Base-by-base conservation (phyloP, 306 rosid genomes). In the Fagus sylvatica region DNA sequence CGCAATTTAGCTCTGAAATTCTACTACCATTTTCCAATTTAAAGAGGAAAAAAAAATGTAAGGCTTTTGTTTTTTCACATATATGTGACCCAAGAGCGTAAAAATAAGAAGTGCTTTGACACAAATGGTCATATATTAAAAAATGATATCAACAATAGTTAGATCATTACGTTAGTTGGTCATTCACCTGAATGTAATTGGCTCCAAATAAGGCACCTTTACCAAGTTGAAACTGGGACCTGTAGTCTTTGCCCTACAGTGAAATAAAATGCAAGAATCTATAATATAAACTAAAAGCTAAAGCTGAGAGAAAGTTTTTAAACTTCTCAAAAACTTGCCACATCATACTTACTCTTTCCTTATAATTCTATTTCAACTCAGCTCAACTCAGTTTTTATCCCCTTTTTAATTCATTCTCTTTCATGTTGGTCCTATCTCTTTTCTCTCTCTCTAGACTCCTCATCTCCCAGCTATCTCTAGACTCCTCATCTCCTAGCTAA, bases 201-300 rank as follows among this genome's bases (percentile, higher is more conserved):
- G 96, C 99, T 67, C 98, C 98, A 57, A 96, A 89, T 72, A 93
- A 86, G 79, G 97, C 93, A 74, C 99, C 97, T 83, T 90, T 96
- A n/a, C 99, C 99, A 33, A 96, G 54, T 80, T 96, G 99, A 86
- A 96, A 88, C 76, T 91, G 98, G 37, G 97, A 41, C 86, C 96
- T 87, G 78, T 71, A 96, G 86, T 96, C 99, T 78, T 60, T 85
- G 7, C 98, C 99, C 99, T 96, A 80, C 65, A 36, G 69, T 10
- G 30, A 83, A 73, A 71, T 70, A 9, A 56, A 70, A 33, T 28
- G 16, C 28, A 34, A 15, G 9, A 9, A 16, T n/a, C n/a, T n/a
- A n/a, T n/a, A n/a, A n/a, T n/a, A n/a, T n/a, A n/a, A n/a, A n/a
- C n/a, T n/a, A n/a, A n/a, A n/a, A n/a, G n/a, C n/a, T n/a, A n/a